phyloP scores from a whole-genome alignment of 169 alveolate species.

The Cyclospora cayetanensis region DNA sequence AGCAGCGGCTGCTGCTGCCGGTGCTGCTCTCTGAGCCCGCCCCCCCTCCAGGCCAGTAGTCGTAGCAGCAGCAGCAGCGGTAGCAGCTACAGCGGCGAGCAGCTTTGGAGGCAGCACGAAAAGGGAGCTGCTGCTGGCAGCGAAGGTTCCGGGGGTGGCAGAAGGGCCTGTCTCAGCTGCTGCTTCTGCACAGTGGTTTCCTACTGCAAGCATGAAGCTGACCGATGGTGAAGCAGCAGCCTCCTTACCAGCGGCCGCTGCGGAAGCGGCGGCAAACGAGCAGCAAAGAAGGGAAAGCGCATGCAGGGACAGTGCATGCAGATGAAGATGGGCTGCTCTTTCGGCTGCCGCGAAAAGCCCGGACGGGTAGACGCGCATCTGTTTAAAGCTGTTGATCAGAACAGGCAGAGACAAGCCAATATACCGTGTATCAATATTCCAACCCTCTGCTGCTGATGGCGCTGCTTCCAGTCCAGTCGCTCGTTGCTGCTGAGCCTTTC shows the following conservation, averaged over 20 bases:
- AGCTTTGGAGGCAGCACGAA: not conserved
- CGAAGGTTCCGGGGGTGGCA: no score
- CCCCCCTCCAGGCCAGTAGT: not conserved
- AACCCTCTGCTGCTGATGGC: constrained; percentile 49
- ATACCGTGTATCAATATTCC: not conserved
- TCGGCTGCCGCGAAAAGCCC: constrained; percentile 32
- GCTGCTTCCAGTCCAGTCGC: constrained; percentile 4
- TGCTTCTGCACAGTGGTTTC: not conserved
- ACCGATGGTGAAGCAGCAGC: constrained; percentile 8
- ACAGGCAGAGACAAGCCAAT: constrained; percentile 9
- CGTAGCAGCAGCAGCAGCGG: constrained; percentile 31
- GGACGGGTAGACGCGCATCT: constrained; percentile 12
- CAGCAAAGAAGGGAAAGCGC: constrained; percentile 36
- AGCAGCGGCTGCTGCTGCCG: constrained; percentile 24
- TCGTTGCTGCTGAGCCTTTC: constrained; percentile 42
- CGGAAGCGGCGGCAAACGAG: constrained; percentile 60
- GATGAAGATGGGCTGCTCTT: constrained; percentile 16
- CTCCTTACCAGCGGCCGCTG: constrained; percentile 5
- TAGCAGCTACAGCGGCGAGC: constrained; percentile 2
- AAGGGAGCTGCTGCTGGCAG: constrained; percentile 13
- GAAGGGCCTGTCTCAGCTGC: constrained; percentile 32
- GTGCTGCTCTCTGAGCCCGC: not conserved
- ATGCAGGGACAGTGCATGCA: constrained; percentile 13
- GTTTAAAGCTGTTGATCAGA: constrained; percentile 44
- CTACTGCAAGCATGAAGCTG: not conserved